Evolutionary conservation across 495 filamentous ascomycete genomes (phyloP), one percentile per base, ranked within the genome.

Genomic region (Pseudevernia furfuracea): DNA sequence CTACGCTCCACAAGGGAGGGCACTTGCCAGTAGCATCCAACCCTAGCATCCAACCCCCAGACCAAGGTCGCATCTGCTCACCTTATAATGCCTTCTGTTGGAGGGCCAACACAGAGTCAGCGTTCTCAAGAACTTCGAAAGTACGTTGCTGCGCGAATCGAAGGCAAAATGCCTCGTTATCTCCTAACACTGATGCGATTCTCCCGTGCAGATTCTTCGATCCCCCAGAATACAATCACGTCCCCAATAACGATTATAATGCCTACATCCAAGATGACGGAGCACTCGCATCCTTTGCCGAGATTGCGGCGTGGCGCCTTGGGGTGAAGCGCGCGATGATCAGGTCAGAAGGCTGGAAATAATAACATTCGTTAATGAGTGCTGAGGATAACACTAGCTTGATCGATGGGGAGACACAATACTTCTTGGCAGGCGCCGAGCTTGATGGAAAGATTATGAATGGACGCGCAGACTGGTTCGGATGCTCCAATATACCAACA

Each of bases 351-450:
- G 46, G 46, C 46, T 28, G 23, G 9, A 49, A 0, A 25, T 12
- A 8, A 49, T 6, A 25, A 23, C n/a, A 28, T 5, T 5, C 6
- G 46, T 25, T 23, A 4, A 1, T 3, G 46, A 49, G 10, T 23
- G n/a, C 46, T 25, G 46, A 49, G n/a, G 1, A 28, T 19, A 49
- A 1, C 46, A 2, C 10, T 14, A 49, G n/a, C 12, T 12, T 49
- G 46, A 25, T 49, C 46, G 46, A 49, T 25, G 46, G 46, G 46
- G n/a, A 49, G 10, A 49, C 46, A 23, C 46, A 49, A n/a, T 49
- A 49, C n/a, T 49, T 49, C n/a, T 25, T 25, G 46, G 46, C 46
- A 25, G 46, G n/a, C 0, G 46, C 46, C 0, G 46, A 49, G 21
- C n/a, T 49, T 12, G 46, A 46, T 46, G 21, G 46, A 5, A 49